Percentiles rank a stretch among this genome's conserved stretches.
Evolutionary conservation across 2,329 filamentous ascomycete species (phyloP).

Genomic region (Pseudogymnoascus sp.): DNA sequence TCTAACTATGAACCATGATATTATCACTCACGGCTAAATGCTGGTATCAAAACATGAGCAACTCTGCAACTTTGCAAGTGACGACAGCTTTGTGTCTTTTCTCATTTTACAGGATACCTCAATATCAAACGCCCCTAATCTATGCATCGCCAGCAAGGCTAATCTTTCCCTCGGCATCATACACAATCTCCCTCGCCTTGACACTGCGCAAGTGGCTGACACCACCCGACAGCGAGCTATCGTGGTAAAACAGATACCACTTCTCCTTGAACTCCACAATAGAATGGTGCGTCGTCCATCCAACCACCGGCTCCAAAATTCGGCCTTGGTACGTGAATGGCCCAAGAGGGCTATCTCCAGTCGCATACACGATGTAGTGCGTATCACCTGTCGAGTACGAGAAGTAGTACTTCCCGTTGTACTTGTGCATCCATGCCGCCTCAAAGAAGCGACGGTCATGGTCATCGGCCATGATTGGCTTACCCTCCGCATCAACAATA

Average conservation of each 20-base stretch:
- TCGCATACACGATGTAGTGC: slow-evolving; percentile 65
- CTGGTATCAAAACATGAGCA: background rate
- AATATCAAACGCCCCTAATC: background rate
- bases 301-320: slow-evolving; percentile 67
- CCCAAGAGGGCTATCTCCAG: slow-evolving; percentile 55
- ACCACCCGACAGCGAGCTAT: slow-evolving; percentile 59
- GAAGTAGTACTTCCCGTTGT: slow-evolving; percentile 63
- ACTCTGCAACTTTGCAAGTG: background rate
- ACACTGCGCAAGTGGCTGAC: slow-evolving; percentile 66
- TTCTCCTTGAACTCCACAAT: slow-evolving; percentile 64
- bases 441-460: slow-evolving; percentile 74
- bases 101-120: background rate
- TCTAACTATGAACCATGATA: background rate
- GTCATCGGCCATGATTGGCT: slow-evolving; percentile 56
- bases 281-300: slow-evolving; percentile 77
- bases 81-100: background rate
- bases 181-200: slow-evolving; percentile 36
- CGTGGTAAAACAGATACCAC: slow-evolving; percentile 73
- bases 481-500: slow-evolving; percentile 56
- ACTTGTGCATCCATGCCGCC: slow-evolving; percentile 73
- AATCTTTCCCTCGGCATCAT: slow-evolving; percentile 2
- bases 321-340: slow-evolving; percentile 66
- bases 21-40: too few species aligned
- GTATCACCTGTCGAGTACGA: slow-evolving; percentile 73
- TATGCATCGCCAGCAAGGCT: background rate